phyloP scores from a whole-genome alignment of 371 early-diverging fungal species.

The Rhizomucor miehei region DNA sequence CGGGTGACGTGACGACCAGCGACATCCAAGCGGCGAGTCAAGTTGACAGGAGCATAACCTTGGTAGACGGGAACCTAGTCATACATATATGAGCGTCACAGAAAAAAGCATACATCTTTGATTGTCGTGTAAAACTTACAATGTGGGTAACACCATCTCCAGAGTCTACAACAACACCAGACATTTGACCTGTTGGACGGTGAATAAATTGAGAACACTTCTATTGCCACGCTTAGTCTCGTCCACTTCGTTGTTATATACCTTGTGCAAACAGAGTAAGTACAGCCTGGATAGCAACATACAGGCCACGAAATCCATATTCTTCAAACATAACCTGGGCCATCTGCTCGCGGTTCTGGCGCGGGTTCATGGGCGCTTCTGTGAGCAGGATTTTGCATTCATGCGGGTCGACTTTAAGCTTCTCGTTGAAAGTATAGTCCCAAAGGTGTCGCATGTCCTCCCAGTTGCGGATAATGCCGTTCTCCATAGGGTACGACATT shows the following conservation, averaged over 20 bases:
- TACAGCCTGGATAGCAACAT: conserved; percentile 97
- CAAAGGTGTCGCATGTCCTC: conserved; percentile 97
- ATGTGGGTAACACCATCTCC: conserved; percentile 99
- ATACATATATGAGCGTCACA: not conserved
- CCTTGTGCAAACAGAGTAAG: conserved; percentile 97
- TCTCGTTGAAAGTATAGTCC: conserved; percentile 95
- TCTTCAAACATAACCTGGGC: conserved; percentile 94
- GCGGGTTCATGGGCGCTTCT: conserved; percentile 96
- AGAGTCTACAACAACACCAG: conserved; percentile 97
- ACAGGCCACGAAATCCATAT: conserved; percentile 90
- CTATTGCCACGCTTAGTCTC: not conserved
- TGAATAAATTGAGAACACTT: no score
- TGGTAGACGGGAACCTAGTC: conserved; percentile 87
- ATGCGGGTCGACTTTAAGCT: conserved; percentile 81
- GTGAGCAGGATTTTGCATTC: conserved; percentile 93
- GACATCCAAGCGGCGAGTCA: conserved; percentile 90
- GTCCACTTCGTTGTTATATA: conserved; percentile 17
- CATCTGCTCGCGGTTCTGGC: conserved; percentile 90
- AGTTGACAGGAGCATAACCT: conserved; percentile 90
- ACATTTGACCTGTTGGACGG: conserved; percentile 68
- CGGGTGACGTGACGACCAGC: conserved; percentile 97
- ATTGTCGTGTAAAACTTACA: conserved; percentile 36
- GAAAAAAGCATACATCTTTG: not conserved
- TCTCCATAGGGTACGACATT: conserved; percentile 98
- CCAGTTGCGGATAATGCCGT: conserved; percentile 98